Evolutionary conservation across 495 filamentous ascomycete species (phyloP).

Genomic region (Xylaria bambusicola): DNA sequence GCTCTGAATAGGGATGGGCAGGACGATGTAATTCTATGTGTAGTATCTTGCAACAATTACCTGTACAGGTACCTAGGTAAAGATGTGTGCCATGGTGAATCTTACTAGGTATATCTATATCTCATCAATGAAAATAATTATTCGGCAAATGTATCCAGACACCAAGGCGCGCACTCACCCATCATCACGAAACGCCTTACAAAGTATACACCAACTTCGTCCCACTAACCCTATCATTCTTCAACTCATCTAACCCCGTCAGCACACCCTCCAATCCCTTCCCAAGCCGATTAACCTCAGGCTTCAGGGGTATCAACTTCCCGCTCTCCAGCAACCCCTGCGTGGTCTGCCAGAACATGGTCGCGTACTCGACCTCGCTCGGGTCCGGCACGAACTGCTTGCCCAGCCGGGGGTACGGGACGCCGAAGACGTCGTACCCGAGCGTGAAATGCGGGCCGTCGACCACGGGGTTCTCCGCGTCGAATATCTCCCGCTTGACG

Average conservation of each 20-base stretch:
- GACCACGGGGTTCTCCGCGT: conserved; percentile 33
- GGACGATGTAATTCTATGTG: too few relatives aligned
- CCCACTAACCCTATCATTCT: conserved; percentile 35
- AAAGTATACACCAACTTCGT: conserved; percentile 44
- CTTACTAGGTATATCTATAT: too few relatives aligned
- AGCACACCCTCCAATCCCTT: conserved; percentile 40
- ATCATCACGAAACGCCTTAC: conserved; percentile 3
- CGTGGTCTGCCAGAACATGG: conserved; percentile 27
- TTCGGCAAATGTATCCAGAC: too few relatives aligned
- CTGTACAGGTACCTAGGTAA: too few relatives aligned
- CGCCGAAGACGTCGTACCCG: conserved; percentile 33
- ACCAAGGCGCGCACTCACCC: background rate
- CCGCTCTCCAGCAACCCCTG: conserved; percentile 29
- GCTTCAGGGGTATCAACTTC: conserved; percentile 31
- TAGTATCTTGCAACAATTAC: too few relatives aligned
- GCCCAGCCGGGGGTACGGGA: conserved; percentile 19
- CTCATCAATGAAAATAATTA: too few relatives aligned
- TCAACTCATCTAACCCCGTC: conserved; percentile 38
- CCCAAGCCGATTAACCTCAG: conserved; percentile 35
- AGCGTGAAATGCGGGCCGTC: conserved; percentile 27
- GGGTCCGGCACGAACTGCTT: conserved; percentile 3
- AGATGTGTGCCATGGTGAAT: too few relatives aligned
- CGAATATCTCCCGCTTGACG: conserved; percentile 23
- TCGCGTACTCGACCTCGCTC: conserved; percentile 30
- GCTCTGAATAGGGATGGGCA: too few relatives aligned